A percentile compares a stretch with the other conserved stretches of the same genome.
Conservation (phyloP, 345 rosid species). For the Linum trigynum region DNA sequence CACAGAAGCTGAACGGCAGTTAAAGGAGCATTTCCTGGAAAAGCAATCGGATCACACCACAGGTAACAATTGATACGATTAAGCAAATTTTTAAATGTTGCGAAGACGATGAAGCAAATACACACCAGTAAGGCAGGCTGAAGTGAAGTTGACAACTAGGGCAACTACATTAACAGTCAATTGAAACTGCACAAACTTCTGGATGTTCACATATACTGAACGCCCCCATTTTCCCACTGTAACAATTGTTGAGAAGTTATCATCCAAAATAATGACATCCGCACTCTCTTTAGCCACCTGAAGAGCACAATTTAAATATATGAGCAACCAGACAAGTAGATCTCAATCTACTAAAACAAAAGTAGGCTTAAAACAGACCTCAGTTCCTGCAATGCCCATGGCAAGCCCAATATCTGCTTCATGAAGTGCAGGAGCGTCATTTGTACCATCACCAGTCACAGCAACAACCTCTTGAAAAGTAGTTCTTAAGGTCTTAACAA, state of each 20-base stretch:
- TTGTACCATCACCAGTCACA: conserved; percentile 11
- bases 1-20: conserved; percentile 31
- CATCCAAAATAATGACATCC: conserved; percentile 29
- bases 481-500: conserved; percentile 6
- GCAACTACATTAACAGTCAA: conserved; percentile 29
- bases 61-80: background rate
- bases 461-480: conserved; percentile 9
- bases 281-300: conserved; percentile 31
- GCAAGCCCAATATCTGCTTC: conserved; percentile 14
- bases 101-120: background rate
- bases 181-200: conserved; percentile 29
- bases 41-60: background rate
- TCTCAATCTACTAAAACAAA: background rate
- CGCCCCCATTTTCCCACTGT: conserved; percentile 32
- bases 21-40: conserved; percentile 34
- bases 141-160: conserved; percentile 32
- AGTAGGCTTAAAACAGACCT: background rate
- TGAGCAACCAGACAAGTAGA: background rate
- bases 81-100: background rate
- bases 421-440: conserved; percentile 13
- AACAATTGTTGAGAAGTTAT: conserved; percentile 27
- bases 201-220: conserved; percentile 27
- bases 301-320: background rate
- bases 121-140: conserved; percentile 84
- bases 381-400: conserved; percentile 12